Conservation (phyloP, 805 yeast species). For the Diddensiella caesifluorescens region DNA sequence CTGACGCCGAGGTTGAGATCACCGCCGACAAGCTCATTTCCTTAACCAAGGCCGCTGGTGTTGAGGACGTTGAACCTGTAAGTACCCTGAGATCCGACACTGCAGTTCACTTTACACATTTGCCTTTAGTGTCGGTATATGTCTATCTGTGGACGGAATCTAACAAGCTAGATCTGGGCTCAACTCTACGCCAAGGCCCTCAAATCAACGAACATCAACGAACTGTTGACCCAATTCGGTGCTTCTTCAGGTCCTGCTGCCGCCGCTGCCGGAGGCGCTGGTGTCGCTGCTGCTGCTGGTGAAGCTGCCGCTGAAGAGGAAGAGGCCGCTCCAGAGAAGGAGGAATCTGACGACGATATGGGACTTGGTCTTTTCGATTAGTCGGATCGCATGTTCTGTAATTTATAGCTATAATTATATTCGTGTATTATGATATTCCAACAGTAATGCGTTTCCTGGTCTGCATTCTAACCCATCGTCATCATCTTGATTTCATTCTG, state of each 20-base stretch:
- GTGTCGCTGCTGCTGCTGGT: slow-evolving; percentile 55
- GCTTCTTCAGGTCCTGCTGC: slow-evolving; percentile 73
- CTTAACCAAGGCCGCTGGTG: slow-evolving; percentile 76
- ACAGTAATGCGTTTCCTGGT: too few relatives aligned
- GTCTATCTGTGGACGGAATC: too few relatives aligned
- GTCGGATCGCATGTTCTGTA: slow-evolving; percentile 17
- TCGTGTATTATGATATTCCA: slow-evolving; percentile 1
- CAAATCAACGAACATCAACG: slow-evolving; percentile 78
- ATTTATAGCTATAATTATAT: slow-evolving; percentile 4
- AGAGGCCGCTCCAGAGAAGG: slow-evolving; percentile 50
- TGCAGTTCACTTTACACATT: too few relatives aligned
- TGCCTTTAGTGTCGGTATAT: background rate
- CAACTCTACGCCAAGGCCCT: slow-evolving; percentile 85
- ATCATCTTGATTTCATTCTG: too few relatives aligned
- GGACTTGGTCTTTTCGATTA: slow-evolving; percentile 94
- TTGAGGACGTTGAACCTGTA: slow-evolving; percentile 57
- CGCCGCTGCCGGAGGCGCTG: slow-evolving; percentile 61
- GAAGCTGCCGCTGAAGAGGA: slow-evolving; percentile 57
- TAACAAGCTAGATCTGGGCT: slow-evolving; percentile 58
- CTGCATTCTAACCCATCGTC: too few relatives aligned
- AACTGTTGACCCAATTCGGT: slow-evolving; percentile 60
- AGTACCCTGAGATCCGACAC: slow-evolving; percentile 24
- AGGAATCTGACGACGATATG: slow-evolving; percentile 77
- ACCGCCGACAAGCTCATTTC: slow-evolving; percentile 78
- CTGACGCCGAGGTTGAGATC: slow-evolving; percentile 95